Percentiles rank a stretch among this genome's conserved stretches.
Evolutionary conservation across 192 early-diverging fungal species (phyloP).

Genomic region (Rhizoclosmatium globosum): DNA sequence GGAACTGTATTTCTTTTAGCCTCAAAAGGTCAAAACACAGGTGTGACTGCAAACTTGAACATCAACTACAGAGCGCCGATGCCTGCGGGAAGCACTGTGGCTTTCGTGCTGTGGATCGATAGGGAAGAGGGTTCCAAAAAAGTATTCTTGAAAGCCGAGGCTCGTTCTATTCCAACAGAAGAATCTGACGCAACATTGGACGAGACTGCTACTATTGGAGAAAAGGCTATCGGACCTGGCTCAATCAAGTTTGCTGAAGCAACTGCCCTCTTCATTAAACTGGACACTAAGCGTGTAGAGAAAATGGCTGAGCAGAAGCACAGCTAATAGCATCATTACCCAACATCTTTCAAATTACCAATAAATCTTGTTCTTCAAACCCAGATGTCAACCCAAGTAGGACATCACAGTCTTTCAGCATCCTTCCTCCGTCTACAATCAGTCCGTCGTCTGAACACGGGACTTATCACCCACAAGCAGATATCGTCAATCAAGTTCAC

Average conservation of each 20-base stretch:
- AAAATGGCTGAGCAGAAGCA: no score
- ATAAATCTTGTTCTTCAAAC: no score
- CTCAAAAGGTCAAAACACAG: conserved; percentile 4
- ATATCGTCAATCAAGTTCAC: no score
- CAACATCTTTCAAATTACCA: no score
- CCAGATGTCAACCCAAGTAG: no score
- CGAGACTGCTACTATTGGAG: neutral
- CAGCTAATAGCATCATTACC: no score
- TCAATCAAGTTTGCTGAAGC: conserved; percentile 30
- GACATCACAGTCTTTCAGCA: no score
- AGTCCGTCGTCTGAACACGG: no score
- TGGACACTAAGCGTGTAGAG: neutral
- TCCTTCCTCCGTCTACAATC: no score
- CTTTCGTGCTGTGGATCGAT: conserved; percentile 34
- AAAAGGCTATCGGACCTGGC: conserved; percentile 10
- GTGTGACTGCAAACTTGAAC: conserved; percentile 41
- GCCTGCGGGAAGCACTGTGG: conserved; percentile 6
- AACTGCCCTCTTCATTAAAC: conserved; percentile 26
- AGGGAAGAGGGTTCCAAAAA: conserved; percentile 25
- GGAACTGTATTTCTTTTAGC: conserved; percentile 20
- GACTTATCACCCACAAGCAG: no score
- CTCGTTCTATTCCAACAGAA: neutral
- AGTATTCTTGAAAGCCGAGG: conserved; percentile 34
- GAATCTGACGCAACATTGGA: neutral
- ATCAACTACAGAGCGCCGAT: conserved; percentile 38